These are phyloP conservation scores for Fusarium sp. DNA, from an alignment of 2,329 filamentous ascomycete genomes.

Conservation along the genomic window DNA sequence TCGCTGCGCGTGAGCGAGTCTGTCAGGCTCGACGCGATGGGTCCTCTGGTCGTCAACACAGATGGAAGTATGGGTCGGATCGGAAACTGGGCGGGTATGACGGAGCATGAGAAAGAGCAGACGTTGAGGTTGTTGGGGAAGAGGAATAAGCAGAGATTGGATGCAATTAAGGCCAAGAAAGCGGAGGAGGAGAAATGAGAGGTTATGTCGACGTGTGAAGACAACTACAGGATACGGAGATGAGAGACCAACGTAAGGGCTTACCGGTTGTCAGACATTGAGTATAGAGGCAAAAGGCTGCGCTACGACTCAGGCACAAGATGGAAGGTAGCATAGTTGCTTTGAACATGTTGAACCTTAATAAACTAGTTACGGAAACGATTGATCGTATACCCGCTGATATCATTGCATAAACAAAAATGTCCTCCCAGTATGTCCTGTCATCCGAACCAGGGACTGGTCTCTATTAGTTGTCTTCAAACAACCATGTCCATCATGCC, in stretches of 20 bases:
- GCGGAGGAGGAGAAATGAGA: slow-evolving; percentile 21
- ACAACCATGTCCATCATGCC: slow-evolving; percentile 28
- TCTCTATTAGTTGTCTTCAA: slow-evolving; percentile 34
- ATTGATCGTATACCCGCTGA: slow-evolving; percentile 44
- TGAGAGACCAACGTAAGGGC: neutral
- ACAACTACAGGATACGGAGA: neutral
- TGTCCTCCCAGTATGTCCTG: slow-evolving; percentile 21
- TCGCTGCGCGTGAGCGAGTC: slow-evolving; percentile 44
- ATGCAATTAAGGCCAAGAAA: slow-evolving; percentile 55
- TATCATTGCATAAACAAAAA: slow-evolving; percentile 43
- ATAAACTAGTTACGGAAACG: slow-evolving; percentile 38
- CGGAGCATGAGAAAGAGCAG: slow-evolving; percentile 72
- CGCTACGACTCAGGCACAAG: neutral
- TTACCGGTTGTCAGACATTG: too few relatives aligned
- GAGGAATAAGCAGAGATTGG: slow-evolving; percentile 73
- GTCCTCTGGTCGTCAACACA: slow-evolving; percentile 78
- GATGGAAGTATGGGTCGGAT: slow-evolving; percentile 79
- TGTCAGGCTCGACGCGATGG: slow-evolving; percentile 74
- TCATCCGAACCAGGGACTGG: slow-evolving; percentile 22
- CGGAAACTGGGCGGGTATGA: slow-evolving; percentile 79
- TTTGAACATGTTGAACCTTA: slow-evolving; percentile 27
- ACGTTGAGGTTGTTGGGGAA: slow-evolving; percentile 74
- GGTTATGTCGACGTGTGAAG: neutral
- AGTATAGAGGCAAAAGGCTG: neutral
- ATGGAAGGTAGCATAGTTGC: neutral